These are phyloP conservation scores for Suhomyces tanzawaensis DNA, from an alignment of 805 yeast genomes.

Conservation along the genomic window DNA sequence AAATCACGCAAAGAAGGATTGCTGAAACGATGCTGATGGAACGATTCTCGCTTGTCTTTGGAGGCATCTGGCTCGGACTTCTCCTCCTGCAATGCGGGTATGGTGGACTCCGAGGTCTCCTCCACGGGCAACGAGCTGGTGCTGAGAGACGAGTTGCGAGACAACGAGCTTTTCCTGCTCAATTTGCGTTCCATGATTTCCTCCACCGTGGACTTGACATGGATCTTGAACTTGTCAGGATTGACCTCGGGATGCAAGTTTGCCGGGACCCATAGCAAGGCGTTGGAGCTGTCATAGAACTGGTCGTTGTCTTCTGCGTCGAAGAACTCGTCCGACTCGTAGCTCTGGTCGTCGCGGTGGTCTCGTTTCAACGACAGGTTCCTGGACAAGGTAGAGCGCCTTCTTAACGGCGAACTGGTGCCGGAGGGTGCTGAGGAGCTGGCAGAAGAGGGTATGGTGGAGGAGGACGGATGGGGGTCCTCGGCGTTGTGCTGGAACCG, in stretches of 20 bases:
- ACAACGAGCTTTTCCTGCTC: conserved; percentile 24
- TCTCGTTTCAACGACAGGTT: conserved; percentile 6
- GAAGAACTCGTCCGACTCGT: conserved; percentile 13
- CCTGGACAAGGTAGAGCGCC: conserved; percentile 8
- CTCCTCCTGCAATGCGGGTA: not conserved
- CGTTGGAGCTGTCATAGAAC: conserved; percentile 31
- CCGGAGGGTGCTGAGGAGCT: conserved; percentile 1
- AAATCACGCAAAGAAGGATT: conserved; percentile 69
- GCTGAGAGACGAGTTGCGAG: conserved; percentile 17
- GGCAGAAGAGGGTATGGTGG: conserved; percentile 2
- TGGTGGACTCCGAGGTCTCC: conserved; percentile 2
- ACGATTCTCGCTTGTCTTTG: conserved; percentile 6
- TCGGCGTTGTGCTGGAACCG: conserved; percentile 16
- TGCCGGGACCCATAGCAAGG: conserved; percentile 93
- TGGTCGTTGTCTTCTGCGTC: conserved; percentile 22
- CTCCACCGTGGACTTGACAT: conserved; percentile 58
- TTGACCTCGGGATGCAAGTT: conserved; percentile 91
- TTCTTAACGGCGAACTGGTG: conserved; percentile 3
- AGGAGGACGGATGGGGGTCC: conserved; percentile 1
- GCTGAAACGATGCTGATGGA: conserved; percentile 17
- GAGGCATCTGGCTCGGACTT: not conserved
- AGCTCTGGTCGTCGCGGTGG: conserved; percentile 3
- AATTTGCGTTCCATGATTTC: conserved; percentile 44
- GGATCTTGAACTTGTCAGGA: conserved; percentile 77
- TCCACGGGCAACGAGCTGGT: conserved; percentile 4